Conservation (phyloP, 78 protist genomes). For the Dictyostelium discoideum region DNA sequence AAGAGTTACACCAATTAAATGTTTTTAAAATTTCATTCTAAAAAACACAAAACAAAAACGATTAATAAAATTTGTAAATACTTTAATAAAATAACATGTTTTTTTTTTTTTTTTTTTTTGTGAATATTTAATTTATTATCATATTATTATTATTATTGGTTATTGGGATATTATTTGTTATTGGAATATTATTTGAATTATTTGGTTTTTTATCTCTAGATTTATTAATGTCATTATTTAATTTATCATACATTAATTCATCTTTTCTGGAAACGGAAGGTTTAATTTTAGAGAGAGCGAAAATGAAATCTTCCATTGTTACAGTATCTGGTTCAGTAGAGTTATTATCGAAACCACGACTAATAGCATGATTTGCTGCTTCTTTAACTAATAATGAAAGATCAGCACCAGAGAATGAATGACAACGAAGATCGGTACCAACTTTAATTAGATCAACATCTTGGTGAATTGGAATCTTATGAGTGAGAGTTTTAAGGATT, state of each 20-base stretch:
- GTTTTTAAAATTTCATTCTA: not conserved
- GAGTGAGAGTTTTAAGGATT: conserved; percentile 53
- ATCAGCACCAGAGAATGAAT: conserved; percentile 91
- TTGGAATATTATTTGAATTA: not conserved
- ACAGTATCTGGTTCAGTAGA: not conserved
- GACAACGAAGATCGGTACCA: conserved; percentile 68
- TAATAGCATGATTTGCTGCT: conserved; percentile 78
- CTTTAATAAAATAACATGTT: too few species aligned
- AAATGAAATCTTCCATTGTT: conserved; percentile 60
- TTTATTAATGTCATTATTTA: conserved; percentile 54
- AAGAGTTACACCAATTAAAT: conserved; percentile 4
- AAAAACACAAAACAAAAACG: not conserved
- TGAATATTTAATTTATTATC: not conserved
- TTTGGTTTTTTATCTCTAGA: conserved; percentile 25
- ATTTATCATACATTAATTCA: conserved; percentile 72
- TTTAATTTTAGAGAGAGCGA: conserved; percentile 51
- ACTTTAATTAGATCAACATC: conserved; percentile 33
- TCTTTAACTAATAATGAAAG: conserved; percentile 86
- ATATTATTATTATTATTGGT: not conserved
- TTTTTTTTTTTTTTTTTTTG: not conserved
- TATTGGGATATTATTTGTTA: not conserved
- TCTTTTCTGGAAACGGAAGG: conserved; percentile 83
- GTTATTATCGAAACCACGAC: not conserved
- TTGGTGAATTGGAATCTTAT: conserved; percentile 35
- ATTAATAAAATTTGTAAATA: not conserved